These are phyloP conservation scores for Candida corydali DNA, from an alignment of 805 yeast genomes.

Conservation along the genomic window DNA sequence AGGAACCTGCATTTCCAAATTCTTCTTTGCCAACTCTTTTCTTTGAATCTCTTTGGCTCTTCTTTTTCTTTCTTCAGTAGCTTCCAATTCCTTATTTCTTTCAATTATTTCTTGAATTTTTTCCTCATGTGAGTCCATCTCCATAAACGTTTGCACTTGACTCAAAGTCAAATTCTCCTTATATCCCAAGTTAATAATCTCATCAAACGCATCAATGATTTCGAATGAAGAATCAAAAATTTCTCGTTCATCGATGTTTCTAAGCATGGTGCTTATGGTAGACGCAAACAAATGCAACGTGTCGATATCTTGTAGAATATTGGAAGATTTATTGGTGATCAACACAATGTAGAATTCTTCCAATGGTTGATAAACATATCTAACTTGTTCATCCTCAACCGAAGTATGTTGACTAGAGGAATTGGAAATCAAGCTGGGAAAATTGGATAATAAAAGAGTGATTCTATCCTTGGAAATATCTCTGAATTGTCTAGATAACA, in stretches of 20 bases:
- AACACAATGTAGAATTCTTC: constrained; percentile 90
- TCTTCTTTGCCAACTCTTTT: constrained; percentile 65
- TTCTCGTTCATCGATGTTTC: constrained; percentile 75
- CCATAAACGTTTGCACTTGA: constrained; percentile 85
- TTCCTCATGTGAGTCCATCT: constrained; percentile 98
- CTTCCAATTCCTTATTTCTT: constrained; percentile 94
- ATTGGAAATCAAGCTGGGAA: constrained; percentile 73
- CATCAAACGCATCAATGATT: constrained; percentile 88
- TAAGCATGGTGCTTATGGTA: constrained; percentile 69
- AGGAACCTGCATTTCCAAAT: constrained; percentile 45
- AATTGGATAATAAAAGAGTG: constrained; percentile 77
- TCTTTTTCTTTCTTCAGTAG: constrained; percentile 94
- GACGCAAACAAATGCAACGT: constrained; percentile 84
- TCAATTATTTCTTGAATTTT: constrained; percentile 97
- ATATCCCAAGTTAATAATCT: constrained; percentile 84
- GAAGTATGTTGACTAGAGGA: constrained; percentile 82
- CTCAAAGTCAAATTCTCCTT: constrained; percentile 77
- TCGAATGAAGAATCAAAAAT: constrained; percentile 83
- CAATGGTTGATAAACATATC: constrained; percentile 94
- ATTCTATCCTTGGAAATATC: constrained; percentile 82
- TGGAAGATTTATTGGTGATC: constrained; percentile 86
- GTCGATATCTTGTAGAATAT: constrained; percentile 90
- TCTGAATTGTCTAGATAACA: constrained; percentile 86
- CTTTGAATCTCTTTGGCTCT: constrained; percentile 87
- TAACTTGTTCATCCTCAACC: constrained; percentile 84